Evolutionary conservation across 106 monocot species (phyloP), one percentile per base, ranked within the genome.

Genomic region (Agapanthus africanus): DNA sequence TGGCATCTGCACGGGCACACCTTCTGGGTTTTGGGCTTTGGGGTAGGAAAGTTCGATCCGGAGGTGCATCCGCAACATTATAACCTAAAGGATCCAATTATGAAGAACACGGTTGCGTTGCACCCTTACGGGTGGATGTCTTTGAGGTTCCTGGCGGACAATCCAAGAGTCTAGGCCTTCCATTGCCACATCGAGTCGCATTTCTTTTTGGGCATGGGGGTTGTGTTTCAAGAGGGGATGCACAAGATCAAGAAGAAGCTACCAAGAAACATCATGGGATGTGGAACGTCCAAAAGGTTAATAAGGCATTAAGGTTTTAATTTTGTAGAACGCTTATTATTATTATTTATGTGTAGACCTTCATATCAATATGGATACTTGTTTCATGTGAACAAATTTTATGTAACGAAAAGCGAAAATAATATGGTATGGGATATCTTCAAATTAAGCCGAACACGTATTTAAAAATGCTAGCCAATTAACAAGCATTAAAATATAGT

Each of bases 1-100:
- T 97, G 97, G 99, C 99, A 99, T 54, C 70, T 99, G n/a, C 99
- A 99, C 62, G 93, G 93, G 37, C 99, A 99, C 40, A 84, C 93
- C 69, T 99, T 99, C 63, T 99, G 99, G 99, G 93, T 99, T 25
- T 9, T 99, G 31, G 99, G 87, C 1, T 85, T 83, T 37, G 93
- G 99, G 16, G 3, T 27, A 0, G 99, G 87, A 1, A 81, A 78
- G 59, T 99, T 90, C 38, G 82, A 93, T 38, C 93, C 90, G 2
- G 40, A 32, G 13, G 40, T 59, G 7, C 75, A 85, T 11, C 68
- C 79, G 11, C 44, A 46, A 44, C 40, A 28, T 37, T 99, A 77
- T 37, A 93, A 99, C 37, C 44, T 93, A 56, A 81, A 69, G 46
- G 87, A 99, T 59, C 99, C 99, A 0, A 85, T 87, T 1, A 69